Evolutionary conservation across 768 basidiomycete genomes (phyloP), one percentile per base, ranked within the genome.

Genomic region (Suillus paluster): DNA sequence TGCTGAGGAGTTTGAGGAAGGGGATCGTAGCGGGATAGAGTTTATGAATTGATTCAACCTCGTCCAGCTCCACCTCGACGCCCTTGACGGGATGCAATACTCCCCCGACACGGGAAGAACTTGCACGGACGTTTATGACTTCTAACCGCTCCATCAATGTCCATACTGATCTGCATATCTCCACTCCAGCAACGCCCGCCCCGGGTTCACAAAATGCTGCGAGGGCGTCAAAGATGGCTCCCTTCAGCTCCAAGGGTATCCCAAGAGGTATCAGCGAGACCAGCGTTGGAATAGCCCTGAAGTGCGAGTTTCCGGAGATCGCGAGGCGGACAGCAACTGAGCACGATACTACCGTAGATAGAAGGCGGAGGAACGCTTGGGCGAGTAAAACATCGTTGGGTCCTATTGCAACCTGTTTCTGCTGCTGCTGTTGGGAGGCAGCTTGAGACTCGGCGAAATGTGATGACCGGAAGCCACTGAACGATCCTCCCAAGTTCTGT

Each of bases 201-300:
- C 92, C 93, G 8, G 93, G 89, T 58, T 86, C 83, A 63, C 92
- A 92, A 76, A 97, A 96, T 2, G 93, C 87, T 7, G 91, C 84
- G 9, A 96, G 78, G 0, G 92, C 86, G 45, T 92, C 86, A 64
- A 95, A 92, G 4, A 95, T 78, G 0, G 91, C 86, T 6, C 93
- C 95, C 66, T 97, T 97, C 55, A 97, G 81, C 68, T 96, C 93
- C n/a, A 96, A 80, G 1, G 94, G 92, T n/a, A 95, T 83, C 12
- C 88, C 83, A 1, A 92, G 81, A 3, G 91, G 90, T 54, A 95
- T 84, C 36, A 97, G 83, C 0, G 88, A 85, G 36, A 95, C 82
- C 4, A 97, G 79, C 0, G 91, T 91, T 1, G 88, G 88, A 63
- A 97, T 86, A 1, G 92, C 92, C 49, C 90, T 87, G 77, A 94